Base-by-base conservation (phyloP, 129 eudicot species). In the Deinandra increscens region DNA sequence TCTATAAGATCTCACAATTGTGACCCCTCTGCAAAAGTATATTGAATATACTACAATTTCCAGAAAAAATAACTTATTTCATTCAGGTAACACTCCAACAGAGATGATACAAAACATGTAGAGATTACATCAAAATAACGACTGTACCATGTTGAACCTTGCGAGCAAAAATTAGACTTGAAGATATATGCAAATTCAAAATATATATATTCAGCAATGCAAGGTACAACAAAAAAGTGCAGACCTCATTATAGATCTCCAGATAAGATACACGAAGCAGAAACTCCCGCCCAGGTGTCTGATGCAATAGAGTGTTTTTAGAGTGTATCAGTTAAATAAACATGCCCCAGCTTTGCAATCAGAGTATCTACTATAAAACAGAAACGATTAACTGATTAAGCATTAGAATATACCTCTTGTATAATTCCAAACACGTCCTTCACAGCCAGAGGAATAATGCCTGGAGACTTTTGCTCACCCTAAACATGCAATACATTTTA, bases 401-500 rank as follows among this genome's bases (percentile, higher is more conserved):
- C 67, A 37, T 44, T 31, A 59, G 13, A 41, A 75, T n/a, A 36
- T 81, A 88, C 97, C 86, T 91, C 97, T 77, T 91, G 97, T 76
- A 91, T 91, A 19, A 88, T 91, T 63, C 88, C 86, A 69, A 91
- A 91, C 34, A 91, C 90, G 70, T 91, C 96, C 88, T 91, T 91
- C 73, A 91, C 80, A n/a, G 97, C 96, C 88, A 87, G 80, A 1
- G 96, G 96, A 63, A 91, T 91, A 23, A 91, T 85, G 39, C 97
- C 97, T 65, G 97, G 97, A 56, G 92, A 91, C 73, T 88, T 87
- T 73, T 91, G 97, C 58, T 88, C 97, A 60, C 97, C 97, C 97
- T 91, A 72, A 26, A 67, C 60, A 53, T 17, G 66, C 63, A 70
- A 31, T 36, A 60, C n/a, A 23, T 10, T 84, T 56, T 58, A 36